Evolutionary conservation across 2,329 filamentous ascomycete genomes (phyloP).

Genomic region (Dryadomyces quercus-mongolicae): DNA sequence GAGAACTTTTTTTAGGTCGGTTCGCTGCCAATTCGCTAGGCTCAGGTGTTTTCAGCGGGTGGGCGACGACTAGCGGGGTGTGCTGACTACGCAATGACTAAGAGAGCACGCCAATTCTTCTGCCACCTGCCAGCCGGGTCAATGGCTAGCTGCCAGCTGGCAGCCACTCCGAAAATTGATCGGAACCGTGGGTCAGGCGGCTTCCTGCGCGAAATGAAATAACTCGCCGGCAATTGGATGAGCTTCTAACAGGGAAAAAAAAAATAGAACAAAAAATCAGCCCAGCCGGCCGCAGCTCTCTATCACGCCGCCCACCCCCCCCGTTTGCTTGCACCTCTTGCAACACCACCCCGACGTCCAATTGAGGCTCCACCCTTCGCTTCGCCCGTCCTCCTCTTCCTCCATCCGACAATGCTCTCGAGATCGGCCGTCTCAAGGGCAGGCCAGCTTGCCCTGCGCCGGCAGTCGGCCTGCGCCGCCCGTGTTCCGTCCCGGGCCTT

Average conservation of each 20-base stretch:
- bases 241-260: constrained; percentile 6
- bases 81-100: too few relatives aligned
- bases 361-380: background rate
- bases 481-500: constrained; percentile 40
- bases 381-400: constrained; percentile 29
- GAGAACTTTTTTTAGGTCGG: constrained; percentile 3
- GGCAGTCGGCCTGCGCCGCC: constrained; percentile 46
- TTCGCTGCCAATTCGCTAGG: background rate
- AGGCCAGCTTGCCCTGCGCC: constrained; percentile 45
- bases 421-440: constrained; percentile 47
- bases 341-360: background rate
- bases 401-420: constrained; percentile 36
- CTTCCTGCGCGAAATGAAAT: constrained; percentile 13
- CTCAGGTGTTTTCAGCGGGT: constrained; percentile 2
- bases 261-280: constrained; percentile 3
- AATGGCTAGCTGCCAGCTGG: constrained; percentile 8
- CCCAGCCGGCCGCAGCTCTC: constrained; percentile 3
- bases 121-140: constrained; percentile 5
- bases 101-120: too few relatives aligned
- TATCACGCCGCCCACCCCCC: constrained; percentile 1
- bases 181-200: constrained; percentile 11
- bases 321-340: background rate
- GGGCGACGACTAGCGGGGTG: constrained; percentile 8
- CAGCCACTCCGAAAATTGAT: constrained; percentile 16
- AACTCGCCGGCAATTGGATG: constrained; percentile 19